phyloP scores from a whole-genome alignment of 257 asterid species.

The Capsicum rhomboideum region DNA sequence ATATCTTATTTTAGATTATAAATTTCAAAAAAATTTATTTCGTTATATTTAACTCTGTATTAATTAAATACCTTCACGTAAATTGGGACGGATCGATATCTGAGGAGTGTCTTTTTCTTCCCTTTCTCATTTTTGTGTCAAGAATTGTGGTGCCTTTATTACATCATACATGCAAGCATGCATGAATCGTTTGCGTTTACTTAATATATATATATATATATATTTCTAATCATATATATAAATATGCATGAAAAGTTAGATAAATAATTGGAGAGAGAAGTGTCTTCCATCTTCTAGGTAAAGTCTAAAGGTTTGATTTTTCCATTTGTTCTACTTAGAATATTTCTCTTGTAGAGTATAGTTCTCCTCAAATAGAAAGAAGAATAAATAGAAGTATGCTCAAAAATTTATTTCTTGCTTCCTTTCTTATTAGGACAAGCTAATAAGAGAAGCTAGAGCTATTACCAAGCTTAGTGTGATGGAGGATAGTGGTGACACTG shows the following conservation, averaged over 20 bases:
- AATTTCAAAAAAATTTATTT: no score
- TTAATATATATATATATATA: background rate
- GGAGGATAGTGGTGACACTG: conserved; percentile 42
- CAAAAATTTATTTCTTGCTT: background rate
- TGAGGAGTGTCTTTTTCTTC: background rate
- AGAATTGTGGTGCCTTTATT: background rate
- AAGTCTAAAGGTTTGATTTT: conserved; percentile 44
- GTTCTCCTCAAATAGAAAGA: background rate
- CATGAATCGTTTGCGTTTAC: background rate
- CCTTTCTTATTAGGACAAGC: background rate
- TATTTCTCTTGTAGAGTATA: background rate
- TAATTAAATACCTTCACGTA: background rate
- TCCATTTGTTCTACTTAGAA: conserved; percentile 12
- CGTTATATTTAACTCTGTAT: accelerated
- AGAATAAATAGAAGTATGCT: background rate
- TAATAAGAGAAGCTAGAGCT: background rate
- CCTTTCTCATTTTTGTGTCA: background rate
- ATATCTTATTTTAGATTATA: no score
- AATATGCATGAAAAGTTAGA: background rate
- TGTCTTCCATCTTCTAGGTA: conserved; percentile 34
- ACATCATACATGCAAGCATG: background rate
- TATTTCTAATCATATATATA: background rate
- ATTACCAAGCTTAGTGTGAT: conserved; percentile 5
- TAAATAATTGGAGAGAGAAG: conserved; percentile 19
- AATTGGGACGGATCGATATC: accelerated